Evolutionary conservation across 805 yeast genomes (phyloP).

Genomic region (Wickerhamiella parazyma): DNA sequence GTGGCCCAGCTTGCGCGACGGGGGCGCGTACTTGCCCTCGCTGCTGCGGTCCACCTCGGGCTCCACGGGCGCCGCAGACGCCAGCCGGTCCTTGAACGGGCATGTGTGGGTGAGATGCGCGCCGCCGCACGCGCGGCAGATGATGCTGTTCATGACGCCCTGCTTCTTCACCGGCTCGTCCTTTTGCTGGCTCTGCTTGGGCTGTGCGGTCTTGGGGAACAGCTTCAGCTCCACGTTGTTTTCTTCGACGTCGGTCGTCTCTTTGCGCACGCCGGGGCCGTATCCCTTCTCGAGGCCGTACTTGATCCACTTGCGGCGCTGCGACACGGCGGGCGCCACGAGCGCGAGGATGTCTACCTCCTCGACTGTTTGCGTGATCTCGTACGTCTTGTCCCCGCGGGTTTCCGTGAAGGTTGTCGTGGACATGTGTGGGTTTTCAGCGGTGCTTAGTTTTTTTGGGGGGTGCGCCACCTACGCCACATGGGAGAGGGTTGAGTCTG

Average conservation of each 20-base stretch:
- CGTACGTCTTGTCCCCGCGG: slow-evolving; percentile 70
- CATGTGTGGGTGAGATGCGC: slow-evolving; percentile 88
- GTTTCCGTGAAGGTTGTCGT: slow-evolving; percentile 21
- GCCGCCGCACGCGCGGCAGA: slow-evolving; percentile 89
- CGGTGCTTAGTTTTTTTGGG: too few species aligned
- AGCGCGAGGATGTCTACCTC: slow-evolving; percentile 64
- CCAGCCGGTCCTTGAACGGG: slow-evolving; percentile 86
- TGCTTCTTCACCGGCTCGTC: slow-evolving; percentile 35
- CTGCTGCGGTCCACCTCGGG: slow-evolving; percentile 23
- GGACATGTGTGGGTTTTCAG: slow-evolving; percentile 1
- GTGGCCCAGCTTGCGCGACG: slow-evolving; percentile 31
- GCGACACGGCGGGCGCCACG: slow-evolving; percentile 78
- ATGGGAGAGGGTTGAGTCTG: too few species aligned
- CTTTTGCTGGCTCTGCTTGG: slow-evolving; percentile 37
- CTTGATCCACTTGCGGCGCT: slow-evolving; percentile 74
- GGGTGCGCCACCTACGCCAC: too few species aligned
- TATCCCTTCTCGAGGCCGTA: slow-evolving; percentile 70
- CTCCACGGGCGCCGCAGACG: slow-evolving; percentile 32
- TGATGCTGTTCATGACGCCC: slow-evolving; percentile 31
- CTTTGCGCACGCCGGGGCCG: slow-evolving; percentile 77
- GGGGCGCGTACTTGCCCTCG: slow-evolving; percentile 45
- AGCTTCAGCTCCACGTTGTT: slow-evolving; percentile 48
- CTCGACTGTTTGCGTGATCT: slow-evolving; percentile 73
- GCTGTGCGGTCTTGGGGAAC: slow-evolving; percentile 30
- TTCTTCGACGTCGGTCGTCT: slow-evolving; percentile 80